These are phyloP conservation scores for Haematococcus sp. DNA, from an alignment of 139 green algal species.

Conservation along the genomic window DNA sequence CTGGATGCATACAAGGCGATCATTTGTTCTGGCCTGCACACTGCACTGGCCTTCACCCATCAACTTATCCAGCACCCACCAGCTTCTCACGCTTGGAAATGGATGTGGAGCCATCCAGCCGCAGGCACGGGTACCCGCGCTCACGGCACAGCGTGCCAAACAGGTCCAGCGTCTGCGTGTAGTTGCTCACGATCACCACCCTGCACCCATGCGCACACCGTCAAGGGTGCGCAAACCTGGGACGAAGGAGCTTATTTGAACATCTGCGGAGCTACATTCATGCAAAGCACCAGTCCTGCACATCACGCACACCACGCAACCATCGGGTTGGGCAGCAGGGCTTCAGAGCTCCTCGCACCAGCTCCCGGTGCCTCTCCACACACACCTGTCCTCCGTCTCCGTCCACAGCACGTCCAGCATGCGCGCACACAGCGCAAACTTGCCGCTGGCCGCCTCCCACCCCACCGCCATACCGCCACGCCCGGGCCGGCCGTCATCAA, in stretches of 20 bases:
- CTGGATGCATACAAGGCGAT: too few species aligned
- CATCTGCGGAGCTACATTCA: not conserved
- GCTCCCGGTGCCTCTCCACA: too few species aligned
- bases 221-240: not conserved
- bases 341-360: too few species aligned
- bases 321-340: too few species aligned
- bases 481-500: constrained; percentile 69
- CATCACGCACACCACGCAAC: too few species aligned
- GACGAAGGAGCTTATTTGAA: not conserved
- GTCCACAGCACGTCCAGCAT: constrained; percentile 83
- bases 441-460: constrained; percentile 78
- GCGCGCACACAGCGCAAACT: constrained; percentile 81
- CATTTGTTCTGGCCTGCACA: too few species aligned
- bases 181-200: constrained; percentile 94
- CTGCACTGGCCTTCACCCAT: too few species aligned
- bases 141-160: constrained; percentile 85
- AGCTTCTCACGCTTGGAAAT: constrained; percentile 96
- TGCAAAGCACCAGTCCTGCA: too few species aligned
- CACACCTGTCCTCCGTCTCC: constrained; percentile 76
- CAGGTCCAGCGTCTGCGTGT: constrained; percentile 85
- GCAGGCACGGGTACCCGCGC: constrained; percentile 79
- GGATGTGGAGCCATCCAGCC: constrained; percentile 88
- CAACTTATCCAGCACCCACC: too few species aligned
- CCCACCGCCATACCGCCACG: constrained; percentile 55
- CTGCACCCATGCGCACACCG: constrained; percentile 18